Evolutionary conservation across 768 basidiomycete genomes (phyloP).

Genomic region (Boletus fagicola): DNA sequence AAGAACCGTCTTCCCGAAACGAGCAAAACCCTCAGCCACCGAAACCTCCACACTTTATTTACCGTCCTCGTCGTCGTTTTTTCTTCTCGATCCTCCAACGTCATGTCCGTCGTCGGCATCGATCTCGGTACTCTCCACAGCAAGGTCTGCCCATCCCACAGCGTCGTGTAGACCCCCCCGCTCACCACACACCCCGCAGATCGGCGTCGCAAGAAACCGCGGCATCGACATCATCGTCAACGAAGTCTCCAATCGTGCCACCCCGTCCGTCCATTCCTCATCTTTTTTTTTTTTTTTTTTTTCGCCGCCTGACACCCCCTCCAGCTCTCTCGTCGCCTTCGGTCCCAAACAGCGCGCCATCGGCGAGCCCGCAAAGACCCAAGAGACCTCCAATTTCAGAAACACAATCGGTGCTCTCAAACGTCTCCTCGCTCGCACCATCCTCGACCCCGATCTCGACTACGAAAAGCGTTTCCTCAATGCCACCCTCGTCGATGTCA

Average conservation of each 20-base stretch:
- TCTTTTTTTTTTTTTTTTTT: neutral
- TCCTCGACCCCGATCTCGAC: constrained; percentile 78
- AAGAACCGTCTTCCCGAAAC: constrained; percentile 26
- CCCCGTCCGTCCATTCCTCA: constrained; percentile 73
- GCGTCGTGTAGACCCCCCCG: neutral
- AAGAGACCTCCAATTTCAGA: constrained; percentile 96
- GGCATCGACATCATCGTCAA: constrained; percentile 99
- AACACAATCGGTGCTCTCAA: constrained; percentile 96
- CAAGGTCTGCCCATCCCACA: constrained; percentile 51
- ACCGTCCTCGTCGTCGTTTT: neutral
- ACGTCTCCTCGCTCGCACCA: constrained; percentile 80
- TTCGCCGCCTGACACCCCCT: constrained; percentile 2
- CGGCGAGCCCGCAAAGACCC: constrained; percentile 95
- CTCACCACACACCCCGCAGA: constrained; percentile 43
- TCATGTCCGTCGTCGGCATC: constrained; percentile 91
- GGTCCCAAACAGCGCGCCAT: constrained; percentile 87
- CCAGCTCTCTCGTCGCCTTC: constrained; percentile 91
- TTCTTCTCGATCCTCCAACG: neutral
- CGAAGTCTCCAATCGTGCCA: constrained; percentile 95
- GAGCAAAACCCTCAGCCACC: constrained; percentile 24
- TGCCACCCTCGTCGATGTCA: constrained; percentile 79
- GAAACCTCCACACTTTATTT: neutral
- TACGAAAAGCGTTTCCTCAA: constrained; percentile 91
- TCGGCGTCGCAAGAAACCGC: constrained; percentile 92
- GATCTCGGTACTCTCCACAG: constrained; percentile 90